Evolutionary conservation across 73 alveolate species (phyloP).

Genomic region (Symbiodinium natans): DNA sequence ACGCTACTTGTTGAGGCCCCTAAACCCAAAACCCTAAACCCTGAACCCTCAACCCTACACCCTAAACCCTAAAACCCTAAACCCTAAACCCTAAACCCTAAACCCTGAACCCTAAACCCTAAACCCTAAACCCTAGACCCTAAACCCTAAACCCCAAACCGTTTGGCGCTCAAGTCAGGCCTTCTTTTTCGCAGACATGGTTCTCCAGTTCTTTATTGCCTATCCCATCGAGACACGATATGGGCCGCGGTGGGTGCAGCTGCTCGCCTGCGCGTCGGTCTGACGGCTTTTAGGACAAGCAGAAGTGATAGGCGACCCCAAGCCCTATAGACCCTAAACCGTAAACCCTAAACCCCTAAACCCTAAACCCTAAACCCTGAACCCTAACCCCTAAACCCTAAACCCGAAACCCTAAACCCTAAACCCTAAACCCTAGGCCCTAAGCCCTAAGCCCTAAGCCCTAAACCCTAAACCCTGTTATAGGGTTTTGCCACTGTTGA

Average conservation of each 20-base stretch:
- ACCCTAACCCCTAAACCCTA: background rate
- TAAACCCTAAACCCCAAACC: background rate
- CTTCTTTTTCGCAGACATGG: constrained; percentile 54
- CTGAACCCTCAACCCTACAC: background rate
- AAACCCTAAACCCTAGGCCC: background rate
- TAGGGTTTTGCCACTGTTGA: too few species aligned
- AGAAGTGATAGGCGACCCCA: background rate
- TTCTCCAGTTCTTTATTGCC: constrained; percentile 62
- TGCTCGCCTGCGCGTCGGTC: background rate
- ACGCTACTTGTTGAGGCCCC: too few species aligned
- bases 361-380: background rate
- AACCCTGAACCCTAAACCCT: background rate
- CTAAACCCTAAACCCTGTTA: too few species aligned
- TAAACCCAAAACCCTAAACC: background rate
- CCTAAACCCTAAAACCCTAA: background rate
- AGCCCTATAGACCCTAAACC: background rate
- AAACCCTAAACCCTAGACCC: background rate
- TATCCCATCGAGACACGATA: constrained; percentile 77
- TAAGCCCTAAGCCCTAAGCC: too few species aligned
- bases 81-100: background rate
- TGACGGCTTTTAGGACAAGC: background rate
- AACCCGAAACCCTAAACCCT: background rate
- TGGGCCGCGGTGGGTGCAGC: constrained; percentile 73
- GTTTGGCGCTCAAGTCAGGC: background rate
- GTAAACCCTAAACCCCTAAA: background rate